Percentiles rank a stretch among this genome's conserved stretches.
phyloP scores from a whole-genome alignment of 1,284 basidiomycete genomes.

The Cryptococcus maquisensis region DNA sequence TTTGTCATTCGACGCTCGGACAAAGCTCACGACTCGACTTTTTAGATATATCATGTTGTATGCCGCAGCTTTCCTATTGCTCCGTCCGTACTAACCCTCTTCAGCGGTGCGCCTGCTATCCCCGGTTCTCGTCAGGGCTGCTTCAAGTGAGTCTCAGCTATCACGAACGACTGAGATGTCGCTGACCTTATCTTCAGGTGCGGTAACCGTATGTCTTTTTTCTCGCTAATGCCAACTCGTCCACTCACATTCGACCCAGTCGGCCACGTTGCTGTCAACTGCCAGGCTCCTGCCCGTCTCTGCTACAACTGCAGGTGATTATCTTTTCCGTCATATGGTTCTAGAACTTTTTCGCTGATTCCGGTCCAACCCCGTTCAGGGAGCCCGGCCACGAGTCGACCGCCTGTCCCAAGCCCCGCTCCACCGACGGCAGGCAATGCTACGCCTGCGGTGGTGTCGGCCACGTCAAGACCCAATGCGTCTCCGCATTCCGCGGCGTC shows the following conservation, averaged over 20 bases:
- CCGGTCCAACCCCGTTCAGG: conserved; percentile 8
- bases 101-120: conserved; percentile 33
- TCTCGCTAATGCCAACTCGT: not conserved
- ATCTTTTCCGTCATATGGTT: not conserved
- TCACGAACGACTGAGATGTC: not conserved
- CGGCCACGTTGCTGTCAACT: conserved; percentile 86
- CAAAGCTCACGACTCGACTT: not conserved
- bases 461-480: conserved; percentile 68
- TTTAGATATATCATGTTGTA: conserved; percentile 11
- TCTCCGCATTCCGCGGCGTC: conserved; percentile 51
- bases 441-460: conserved; percentile 69
- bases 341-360: not conserved
- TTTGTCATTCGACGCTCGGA: too few species aligned
- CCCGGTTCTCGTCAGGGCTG: conserved; percentile 47
- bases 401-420: conserved; percentile 76
- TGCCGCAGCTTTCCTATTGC: not conserved
- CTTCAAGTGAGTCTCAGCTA: conserved; percentile 39
- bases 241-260: conserved; percentile 50
- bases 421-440: conserved; percentile 69
- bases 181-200: conserved; percentile 17
- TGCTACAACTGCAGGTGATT: conserved; percentile 77
- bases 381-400: conserved; percentile 85
- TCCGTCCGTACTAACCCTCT: not conserved
- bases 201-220: conserved; percentile 35
- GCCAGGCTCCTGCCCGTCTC: conserved; percentile 75